Percentiles rank a stretch among this genome's conserved stretches.
These are phyloP conservation scores for Exidia glandulosa DNA, from an alignment of 768 basidiomycete genomes.

Conservation along the genomic window DNA sequence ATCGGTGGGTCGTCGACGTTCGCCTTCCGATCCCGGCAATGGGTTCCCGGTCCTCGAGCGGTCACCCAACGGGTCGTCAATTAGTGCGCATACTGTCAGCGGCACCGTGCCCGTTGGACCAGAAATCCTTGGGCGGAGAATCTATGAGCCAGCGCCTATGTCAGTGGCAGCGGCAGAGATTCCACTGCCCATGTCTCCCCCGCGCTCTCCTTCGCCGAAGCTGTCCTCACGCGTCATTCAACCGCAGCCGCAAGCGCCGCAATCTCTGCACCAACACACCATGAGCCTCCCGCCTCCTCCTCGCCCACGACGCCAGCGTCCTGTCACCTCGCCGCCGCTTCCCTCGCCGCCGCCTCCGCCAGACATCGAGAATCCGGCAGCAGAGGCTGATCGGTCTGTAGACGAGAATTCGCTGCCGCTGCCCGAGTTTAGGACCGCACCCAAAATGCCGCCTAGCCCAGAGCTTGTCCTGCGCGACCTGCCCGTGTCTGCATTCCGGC, in stretches of 20 bases:
- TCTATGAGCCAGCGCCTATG: not conserved
- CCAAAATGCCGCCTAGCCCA: not conserved
- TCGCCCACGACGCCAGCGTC: not conserved
- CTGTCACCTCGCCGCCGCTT: conserved; percentile 16
- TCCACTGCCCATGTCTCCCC: not conserved
- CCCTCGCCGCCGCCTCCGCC: conserved; percentile 15
- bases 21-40: not conserved
- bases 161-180: no score
- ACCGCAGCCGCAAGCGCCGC: no score
- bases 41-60: not conserved
- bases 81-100: not conserved
- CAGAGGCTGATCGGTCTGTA: not conserved
- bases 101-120: not conserved
- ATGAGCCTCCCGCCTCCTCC: not conserved
- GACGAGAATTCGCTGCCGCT: not conserved
- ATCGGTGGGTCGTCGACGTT: not conserved
- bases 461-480: not conserved
- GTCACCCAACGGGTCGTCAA: not conserved
- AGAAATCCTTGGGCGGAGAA: not conserved
- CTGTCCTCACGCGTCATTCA: no score
- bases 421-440: not conserved
- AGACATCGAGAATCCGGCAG: conserved; percentile 10
- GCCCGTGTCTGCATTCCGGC: not conserved
- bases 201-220: not conserved
- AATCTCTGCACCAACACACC: not conserved